Evolutionary conservation across 2,329 filamentous ascomycete species (phyloP).

Genomic region (Trichoderma afroharzianum): DNA sequence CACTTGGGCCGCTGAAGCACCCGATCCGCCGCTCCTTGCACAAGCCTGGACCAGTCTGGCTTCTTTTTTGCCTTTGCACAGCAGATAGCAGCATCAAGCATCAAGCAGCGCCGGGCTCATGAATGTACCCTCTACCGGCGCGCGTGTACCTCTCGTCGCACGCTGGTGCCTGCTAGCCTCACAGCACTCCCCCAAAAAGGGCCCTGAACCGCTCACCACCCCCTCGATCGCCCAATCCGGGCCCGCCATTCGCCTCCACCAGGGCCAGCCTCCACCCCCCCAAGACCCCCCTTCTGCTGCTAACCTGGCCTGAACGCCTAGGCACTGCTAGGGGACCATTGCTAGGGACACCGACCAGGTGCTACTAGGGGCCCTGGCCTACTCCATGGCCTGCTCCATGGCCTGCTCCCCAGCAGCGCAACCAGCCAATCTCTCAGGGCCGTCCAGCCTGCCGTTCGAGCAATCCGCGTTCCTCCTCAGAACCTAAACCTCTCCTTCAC

Average conservation of each 20-base stretch:
- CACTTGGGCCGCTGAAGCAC: slow-evolving; percentile 7
- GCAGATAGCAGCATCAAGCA: background rate
- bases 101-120: background rate
- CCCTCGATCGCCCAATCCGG: slow-evolving; percentile 18
- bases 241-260: slow-evolving; percentile 1
- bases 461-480: slow-evolving; percentile 7
- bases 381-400: background rate
- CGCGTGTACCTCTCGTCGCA: background rate
- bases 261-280: slow-evolving; percentile 11
- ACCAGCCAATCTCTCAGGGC: background rate
- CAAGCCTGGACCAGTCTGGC: background rate
- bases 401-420: background rate
- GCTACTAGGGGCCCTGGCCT: background rate
- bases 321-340: slow-evolving; percentile 8
- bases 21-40: background rate
- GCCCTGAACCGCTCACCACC: slow-evolving; percentile 5
- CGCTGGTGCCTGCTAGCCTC: background rate
- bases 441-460: background rate
- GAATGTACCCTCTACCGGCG: background rate
- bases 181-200: background rate
- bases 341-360: slow-evolving; percentile 1
- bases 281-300: background rate
- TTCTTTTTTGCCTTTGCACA: background rate
- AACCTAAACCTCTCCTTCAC: slow-evolving; percentile 14
- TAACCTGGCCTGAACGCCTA: background rate